Base-by-base conservation (phyloP, 2,329 filamentous ascomycete genomes). In the Aspergillus transmontanensis region DNA sequence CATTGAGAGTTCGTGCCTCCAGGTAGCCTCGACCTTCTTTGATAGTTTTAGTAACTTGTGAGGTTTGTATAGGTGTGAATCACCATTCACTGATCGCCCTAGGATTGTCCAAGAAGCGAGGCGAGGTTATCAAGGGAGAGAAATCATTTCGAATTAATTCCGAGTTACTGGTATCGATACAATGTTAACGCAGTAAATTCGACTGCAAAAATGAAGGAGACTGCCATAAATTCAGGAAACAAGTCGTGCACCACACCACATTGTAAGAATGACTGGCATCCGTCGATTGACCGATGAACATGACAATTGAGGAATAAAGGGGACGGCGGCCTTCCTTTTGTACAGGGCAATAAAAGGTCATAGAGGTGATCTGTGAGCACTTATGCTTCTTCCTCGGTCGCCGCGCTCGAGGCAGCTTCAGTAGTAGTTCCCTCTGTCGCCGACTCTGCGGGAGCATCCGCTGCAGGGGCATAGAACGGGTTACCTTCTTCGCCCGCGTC, bases 401-500 rank as follows among this genome's bases (percentile, higher is more conserved):
- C 61, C 28, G 63, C 48, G 16, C 50, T 60, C 10, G 64, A 56
- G 16, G 62, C 61, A 50, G 58, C 21, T 64, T 64, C 66, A 39
- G 56, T n/a, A 12, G 57, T 41, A 12, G 57, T 41, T 32, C 39
- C 64, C 21, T 65, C 63, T 56, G 59, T 59, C 34, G 66, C 57
- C n/a, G 72, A 57, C 39, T 72, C 71, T 19, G 61, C 45, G 48
- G 70, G 60, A 30, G 67, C 64, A 55, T 69, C 66, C 16, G 62
- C 66, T 32, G 59, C 57, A 48, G 74, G 73, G 26, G 75, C 75
- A 64, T 78, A 81, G 62, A 80, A 85, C 3, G 80, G 79, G 59
- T 82, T 79, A 6, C 83, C 92, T 68, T 96, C 93, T 64, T 98
- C 94, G 72, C 97, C 94, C 10, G 93, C 91, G 75, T 99, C 95